phyloP scores from a whole-genome alignment of 140 eudicot genomes.

The Cichorium intybus region DNA sequence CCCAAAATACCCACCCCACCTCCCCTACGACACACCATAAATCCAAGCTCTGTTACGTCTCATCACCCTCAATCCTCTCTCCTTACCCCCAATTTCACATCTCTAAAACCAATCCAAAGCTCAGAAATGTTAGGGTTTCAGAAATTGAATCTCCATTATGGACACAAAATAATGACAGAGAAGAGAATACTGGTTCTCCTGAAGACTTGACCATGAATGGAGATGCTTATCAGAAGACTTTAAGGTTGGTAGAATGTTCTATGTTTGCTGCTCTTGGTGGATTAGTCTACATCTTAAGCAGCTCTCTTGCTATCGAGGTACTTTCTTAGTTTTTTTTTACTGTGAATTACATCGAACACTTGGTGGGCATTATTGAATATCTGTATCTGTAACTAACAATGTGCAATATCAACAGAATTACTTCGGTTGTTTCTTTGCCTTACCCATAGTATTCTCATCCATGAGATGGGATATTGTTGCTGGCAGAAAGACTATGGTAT shows the following conservation, averaged over 20 bases:
- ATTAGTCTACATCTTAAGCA: slow-evolving; percentile 70
- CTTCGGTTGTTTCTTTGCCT: slow-evolving; percentile 88
- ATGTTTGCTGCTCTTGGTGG: slow-evolving; percentile 98
- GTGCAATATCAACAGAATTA: slow-evolving; percentile 59
- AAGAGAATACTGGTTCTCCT: slow-evolving; percentile 10
- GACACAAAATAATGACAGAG: slow-evolving; percentile 28
- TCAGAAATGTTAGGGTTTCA: slow-evolving; percentile 27
- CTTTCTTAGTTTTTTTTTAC: neutral
- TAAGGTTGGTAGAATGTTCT: slow-evolving; percentile 89
- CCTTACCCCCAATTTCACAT: slow-evolving; percentile 21
- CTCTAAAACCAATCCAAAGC: slow-evolving; percentile 8
- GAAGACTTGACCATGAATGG: slow-evolving; percentile 69
- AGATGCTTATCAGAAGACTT: slow-evolving; percentile 66
- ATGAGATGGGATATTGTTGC: slow-evolving; percentile 88
- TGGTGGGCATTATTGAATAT: neutral
- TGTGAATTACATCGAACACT: slow-evolving; percentile 11
- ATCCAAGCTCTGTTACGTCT: slow-evolving; percentile 11
- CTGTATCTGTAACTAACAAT: too few relatives aligned
- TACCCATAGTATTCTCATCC: slow-evolving; percentile 90
- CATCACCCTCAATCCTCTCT: slow-evolving; percentile 13
- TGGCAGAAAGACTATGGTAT: slow-evolving; percentile 93
- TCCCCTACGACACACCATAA: slow-evolving; percentile 24
- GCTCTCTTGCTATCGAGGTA: slow-evolving; percentile 97
- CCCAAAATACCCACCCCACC: slow-evolving; percentile 12
- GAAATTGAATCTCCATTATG: slow-evolving; percentile 34